Base-by-base conservation (phyloP, 108 stramenopile species). In the Asterionellopsis glacialis region DNA sequence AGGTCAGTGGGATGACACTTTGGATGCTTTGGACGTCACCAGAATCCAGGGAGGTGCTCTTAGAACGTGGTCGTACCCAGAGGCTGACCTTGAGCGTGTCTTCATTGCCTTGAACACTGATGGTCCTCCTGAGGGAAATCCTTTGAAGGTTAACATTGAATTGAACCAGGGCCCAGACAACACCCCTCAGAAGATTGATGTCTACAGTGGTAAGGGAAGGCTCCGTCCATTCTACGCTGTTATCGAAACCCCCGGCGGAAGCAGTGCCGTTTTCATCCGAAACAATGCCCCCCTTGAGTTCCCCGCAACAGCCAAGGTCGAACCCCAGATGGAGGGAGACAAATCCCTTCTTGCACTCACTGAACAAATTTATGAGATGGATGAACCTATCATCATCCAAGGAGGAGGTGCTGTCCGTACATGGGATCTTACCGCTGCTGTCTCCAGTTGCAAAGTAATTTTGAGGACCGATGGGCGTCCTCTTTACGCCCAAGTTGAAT, bases 11-110 rank as follows among this genome's bases (percentile, higher is more conserved):
- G 33, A 33, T 33, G 33, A 33, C 33, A 33, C 33, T 2, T 33
- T 33, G 7, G 33, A 33, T 33, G 2, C 33, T 5, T 33, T 33
- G 33, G 33, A 33, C 7, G 33, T 33, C 33, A 33, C 33, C 2
- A 33, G 33, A 33, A 80, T 88, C 3, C 85, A 91, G 63, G 89
- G 89, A 59, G 77, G 79, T 38, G 75, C 82, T 23, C 84, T 91
- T 45, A 57, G 72, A 50, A 87, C 89, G 13, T 90, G 88, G 84
- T 71, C 77, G 10, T 82, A 82, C 41, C 76, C 83, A 51, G 23
- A 27, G 41, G 41, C 64, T 24, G 49, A 63, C 14, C 54, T 76
- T 26, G 82, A 85, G 50, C 70, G 81, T 40, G 79, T 85, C 12
- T 84, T 85, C 59, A 77, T 89, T 22, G 51, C 80, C 58, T 61